A percentile compares a stretch with the other conserved stretches of the same genome.
Conservation (phyloP, 306 rosid species). For the Nissolia schottii region DNA sequence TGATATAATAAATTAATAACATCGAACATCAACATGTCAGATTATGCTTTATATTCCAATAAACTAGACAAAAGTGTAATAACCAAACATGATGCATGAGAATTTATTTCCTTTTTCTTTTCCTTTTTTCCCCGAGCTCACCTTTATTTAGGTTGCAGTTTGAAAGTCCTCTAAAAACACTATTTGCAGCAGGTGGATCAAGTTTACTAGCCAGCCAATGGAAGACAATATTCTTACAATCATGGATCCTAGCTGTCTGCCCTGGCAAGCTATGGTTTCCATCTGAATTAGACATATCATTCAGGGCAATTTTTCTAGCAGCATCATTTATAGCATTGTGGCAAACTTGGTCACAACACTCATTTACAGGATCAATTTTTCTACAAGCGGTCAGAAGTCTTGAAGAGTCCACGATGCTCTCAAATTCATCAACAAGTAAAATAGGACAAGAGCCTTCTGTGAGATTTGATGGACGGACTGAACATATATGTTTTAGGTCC, state of each 20-base stretch:
- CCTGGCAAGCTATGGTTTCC: conserved; percentile 15
- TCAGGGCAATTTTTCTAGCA: conserved; percentile 46
- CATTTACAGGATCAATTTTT: conserved; percentile 50
- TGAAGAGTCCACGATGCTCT: conserved; percentile 51
- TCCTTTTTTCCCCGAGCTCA: conserved; percentile 19
- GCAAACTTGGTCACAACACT: conserved; percentile 68
- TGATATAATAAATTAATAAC: conserved; percentile 2
- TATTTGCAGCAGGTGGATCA: conserved; percentile 40
- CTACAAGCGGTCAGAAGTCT: conserved; percentile 58
- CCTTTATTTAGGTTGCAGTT: conserved; percentile 64
- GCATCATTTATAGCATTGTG: conserved; percentile 52
- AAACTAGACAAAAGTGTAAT: not conserved
- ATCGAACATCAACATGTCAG: conserved; percentile 30
- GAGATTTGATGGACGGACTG: conserved; percentile 44
- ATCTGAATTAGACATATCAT: conserved; percentile 37
- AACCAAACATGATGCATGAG: not conserved
- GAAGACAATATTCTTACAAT: conserved; percentile 51
- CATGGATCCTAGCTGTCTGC: conserved; percentile 38
- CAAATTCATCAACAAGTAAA: conserved; percentile 41
- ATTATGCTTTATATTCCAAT: conserved; percentile 15
- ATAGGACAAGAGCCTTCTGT: conserved; percentile 59
- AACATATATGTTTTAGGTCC: conserved; percentile 43
- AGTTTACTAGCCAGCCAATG: conserved; percentile 64
- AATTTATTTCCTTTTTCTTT: not conserved
- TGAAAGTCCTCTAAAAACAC: conserved; percentile 58